phyloP scores from a whole-genome alignment of 129 eudicot species.

The Centrapalus pauciflorus region DNA sequence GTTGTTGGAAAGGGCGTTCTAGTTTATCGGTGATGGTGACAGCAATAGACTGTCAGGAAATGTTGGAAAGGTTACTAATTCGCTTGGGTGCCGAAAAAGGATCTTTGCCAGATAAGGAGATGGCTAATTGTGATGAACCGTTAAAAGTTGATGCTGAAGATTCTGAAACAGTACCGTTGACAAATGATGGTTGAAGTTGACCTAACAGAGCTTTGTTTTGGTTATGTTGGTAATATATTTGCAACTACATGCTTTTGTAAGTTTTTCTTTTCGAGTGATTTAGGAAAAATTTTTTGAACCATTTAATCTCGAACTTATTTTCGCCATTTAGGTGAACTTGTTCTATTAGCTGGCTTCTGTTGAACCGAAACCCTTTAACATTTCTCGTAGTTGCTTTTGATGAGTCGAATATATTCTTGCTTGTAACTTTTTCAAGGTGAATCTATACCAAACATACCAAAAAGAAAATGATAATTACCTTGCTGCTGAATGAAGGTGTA shows the following conservation, averaged over 20 bases:
- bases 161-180: background rate
- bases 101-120: slow-evolving; percentile 16
- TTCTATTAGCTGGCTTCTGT: too few species aligned
- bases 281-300: too few species aligned
- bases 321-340: too few species aligned
- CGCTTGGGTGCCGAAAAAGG: slow-evolving; percentile 27
- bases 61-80: slow-evolving; percentile 59
- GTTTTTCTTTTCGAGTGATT: background rate
- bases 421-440: too few species aligned
- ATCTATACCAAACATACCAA: too few species aligned
- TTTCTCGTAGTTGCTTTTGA: too few species aligned
- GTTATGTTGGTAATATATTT: slow-evolving; percentile 13
- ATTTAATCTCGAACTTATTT: too few species aligned
- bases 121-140: slow-evolving; percentile 13
- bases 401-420: too few species aligned
- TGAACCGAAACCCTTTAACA: too few species aligned
- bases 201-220: background rate
- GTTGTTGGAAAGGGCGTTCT: slow-evolving; percentile 95
- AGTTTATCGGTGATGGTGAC: slow-evolving; percentile 87
- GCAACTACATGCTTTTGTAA: slow-evolving; percentile 9
- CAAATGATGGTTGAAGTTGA: slow-evolving; percentile 21
- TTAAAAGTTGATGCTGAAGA: slow-evolving; percentile 20
- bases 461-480: too few species aligned
- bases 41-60: slow-evolving; percentile 72
- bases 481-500: too few species aligned